Percentiles rank a stretch among this genome's conserved stretches.
Conservation (phyloP, 352 stramenopile species). For the Phytopythium montanum region DNA sequence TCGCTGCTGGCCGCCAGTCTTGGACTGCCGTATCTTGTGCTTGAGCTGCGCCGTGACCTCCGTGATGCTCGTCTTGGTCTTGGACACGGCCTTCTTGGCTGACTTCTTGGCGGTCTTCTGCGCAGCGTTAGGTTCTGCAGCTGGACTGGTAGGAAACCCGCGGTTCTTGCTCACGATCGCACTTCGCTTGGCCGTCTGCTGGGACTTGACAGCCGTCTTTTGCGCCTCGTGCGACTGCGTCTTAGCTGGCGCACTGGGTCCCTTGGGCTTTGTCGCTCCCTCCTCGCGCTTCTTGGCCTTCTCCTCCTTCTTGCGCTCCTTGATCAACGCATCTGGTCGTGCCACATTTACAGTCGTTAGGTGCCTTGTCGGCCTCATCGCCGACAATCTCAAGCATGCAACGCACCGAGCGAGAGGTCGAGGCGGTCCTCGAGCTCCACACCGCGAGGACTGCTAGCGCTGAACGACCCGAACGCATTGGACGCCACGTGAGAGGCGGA, state of each 20-base stretch:
- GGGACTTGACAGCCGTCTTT: slow-evolving; percentile 22
- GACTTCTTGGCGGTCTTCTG: slow-evolving; percentile 6
- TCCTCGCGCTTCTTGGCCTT: slow-evolving; percentile 50
- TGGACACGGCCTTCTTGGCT: slow-evolving; percentile 8
- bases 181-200: slow-evolving; percentile 27
- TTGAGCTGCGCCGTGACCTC: slow-evolving; percentile 24
- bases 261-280: slow-evolving; percentile 20
- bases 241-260: slow-evolving; percentile 13
- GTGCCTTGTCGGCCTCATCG: background rate
- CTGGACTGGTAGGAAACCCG: slow-evolving; percentile 14
- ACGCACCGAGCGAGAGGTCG: slow-evolving; percentile 39
- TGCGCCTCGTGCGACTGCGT: slow-evolving; percentile 15
- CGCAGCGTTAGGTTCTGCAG: slow-evolving; percentile 1
- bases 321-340: slow-evolving; percentile 61
- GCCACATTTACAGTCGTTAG: background rate
- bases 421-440: slow-evolving; percentile 36
- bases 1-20: slow-evolving; percentile 5
- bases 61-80: slow-evolving; percentile 35
- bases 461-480: background rate
- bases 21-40: slow-evolving; percentile 17
- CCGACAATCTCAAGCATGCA: background rate
- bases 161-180: slow-evolving; percentile 47
- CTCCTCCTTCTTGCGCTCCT: slow-evolving; percentile 55
- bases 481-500: slow-evolving; percentile 6
- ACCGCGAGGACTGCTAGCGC: slow-evolving; percentile 18